A percentile compares a stretch with the other conserved stretches of the same genome.
Evolutionary conservation across 2,329 filamentous ascomycete species (phyloP).

Genomic region (Saccharata proteae): DNA sequence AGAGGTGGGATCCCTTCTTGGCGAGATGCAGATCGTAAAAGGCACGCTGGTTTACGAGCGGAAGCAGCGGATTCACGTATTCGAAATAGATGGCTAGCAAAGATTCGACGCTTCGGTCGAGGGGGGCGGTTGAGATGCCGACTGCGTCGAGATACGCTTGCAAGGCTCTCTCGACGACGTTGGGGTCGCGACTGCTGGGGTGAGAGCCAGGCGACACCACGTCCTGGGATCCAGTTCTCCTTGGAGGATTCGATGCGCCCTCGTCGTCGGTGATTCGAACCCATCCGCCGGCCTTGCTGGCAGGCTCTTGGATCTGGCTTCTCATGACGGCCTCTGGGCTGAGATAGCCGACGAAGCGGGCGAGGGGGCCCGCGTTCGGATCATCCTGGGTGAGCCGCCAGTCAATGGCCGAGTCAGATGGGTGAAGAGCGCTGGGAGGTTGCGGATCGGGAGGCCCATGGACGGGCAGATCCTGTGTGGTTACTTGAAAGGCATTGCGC

Average conservation of each 20-base stretch:
- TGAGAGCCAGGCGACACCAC: too few relatives aligned
- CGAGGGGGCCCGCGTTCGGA: slow-evolving; percentile 15
- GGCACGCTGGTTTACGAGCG: slow-evolving; percentile 32
- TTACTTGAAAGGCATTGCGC: background rate
- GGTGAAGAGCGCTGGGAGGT: background rate
- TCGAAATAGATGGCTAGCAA: slow-evolving; percentile 34
- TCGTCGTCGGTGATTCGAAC: slow-evolving; percentile 13
- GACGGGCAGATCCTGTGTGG: background rate
- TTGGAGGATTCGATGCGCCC: background rate
- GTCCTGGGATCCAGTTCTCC: slow-evolving; percentile 11
- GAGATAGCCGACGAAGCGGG: slow-evolving; percentile 34
- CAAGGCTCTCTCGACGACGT: slow-evolving; percentile 22
- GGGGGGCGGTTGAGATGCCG: slow-evolving; percentile 22
- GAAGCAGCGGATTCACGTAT: slow-evolving; percentile 35
- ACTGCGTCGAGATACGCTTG: slow-evolving; percentile 26
- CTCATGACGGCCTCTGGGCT: slow-evolving; percentile 36
- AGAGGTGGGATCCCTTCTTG: slow-evolving; percentile 24
- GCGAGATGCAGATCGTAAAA: slow-evolving; percentile 26
- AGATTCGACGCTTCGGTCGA: slow-evolving; percentile 21
- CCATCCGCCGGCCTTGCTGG: slow-evolving; percentile 22
- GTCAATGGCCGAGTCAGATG: background rate
- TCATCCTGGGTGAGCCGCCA: background rate
- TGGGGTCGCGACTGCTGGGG: too few relatives aligned
- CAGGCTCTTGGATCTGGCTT: slow-evolving; percentile 21
- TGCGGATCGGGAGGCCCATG: background rate